These are phyloP conservation scores for Lithospermum erythrorhizon DNA, from an alignment of 257 asterid species.

Conservation along the genomic window DNA sequence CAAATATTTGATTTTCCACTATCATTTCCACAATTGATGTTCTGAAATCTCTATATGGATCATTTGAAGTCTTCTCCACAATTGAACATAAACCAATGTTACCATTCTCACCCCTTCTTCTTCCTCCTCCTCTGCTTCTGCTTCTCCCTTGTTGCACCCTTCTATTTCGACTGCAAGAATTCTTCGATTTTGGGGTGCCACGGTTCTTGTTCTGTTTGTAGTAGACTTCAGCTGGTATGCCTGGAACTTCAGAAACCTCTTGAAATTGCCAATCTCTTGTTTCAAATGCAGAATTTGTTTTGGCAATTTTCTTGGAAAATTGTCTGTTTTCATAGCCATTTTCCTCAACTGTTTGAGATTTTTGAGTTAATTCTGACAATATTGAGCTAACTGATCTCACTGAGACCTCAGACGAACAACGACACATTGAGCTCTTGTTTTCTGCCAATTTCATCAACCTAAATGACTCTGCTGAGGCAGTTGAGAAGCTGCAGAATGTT, in stretches of 20 bases:
- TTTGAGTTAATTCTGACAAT: neutral
- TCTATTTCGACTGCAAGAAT: slow-evolving; percentile 5
- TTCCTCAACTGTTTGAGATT: neutral
- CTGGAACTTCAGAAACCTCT: slow-evolving; percentile 4
- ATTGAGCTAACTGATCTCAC: neutral
- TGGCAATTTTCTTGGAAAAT: neutral
- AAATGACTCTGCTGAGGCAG: neutral
- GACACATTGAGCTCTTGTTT: neutral
- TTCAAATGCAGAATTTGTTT: neutral
- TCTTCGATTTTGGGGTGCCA: slow-evolving; percentile 6
- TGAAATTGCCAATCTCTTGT: neutral
- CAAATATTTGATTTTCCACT: slow-evolving; percentile 50
- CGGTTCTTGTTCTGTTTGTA: slow-evolving; percentile 1
- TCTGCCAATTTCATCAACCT: neutral
- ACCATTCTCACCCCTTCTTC: neutral
- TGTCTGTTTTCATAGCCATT: neutral
- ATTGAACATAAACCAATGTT: neutral
- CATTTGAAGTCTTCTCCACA: slow-evolving; percentile 51
- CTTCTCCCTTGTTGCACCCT: slow-evolving; percentile 5
- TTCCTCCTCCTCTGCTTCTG: slow-evolving; percentile 10
- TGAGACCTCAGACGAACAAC: neutral
- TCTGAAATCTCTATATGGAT: slow-evolving; percentile 58
- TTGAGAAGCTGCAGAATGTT: neutral
- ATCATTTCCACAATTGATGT: slow-evolving; percentile 86
- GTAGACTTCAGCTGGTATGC: slow-evolving; percentile 16